A percentile compares a stretch with the other conserved stretches of the same genome.
Evolutionary conservation across 192 early-diverging fungal genomes (phyloP).

Genomic region (Allomyces arbusculus): DNA sequence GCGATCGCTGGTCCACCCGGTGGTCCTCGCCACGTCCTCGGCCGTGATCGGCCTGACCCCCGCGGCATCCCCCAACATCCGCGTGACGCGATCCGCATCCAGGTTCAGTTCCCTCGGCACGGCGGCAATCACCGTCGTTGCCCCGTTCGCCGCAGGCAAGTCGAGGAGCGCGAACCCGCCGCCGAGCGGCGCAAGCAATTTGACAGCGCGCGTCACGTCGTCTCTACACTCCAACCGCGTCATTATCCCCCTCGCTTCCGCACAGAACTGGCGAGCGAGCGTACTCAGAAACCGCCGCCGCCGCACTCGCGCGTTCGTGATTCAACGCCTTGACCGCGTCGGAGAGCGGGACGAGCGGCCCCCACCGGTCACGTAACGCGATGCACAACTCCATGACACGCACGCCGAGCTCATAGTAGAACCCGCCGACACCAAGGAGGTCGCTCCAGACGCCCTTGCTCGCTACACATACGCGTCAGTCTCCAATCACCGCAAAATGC

Average conservation of each 20-base stretch:
- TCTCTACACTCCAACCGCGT: slow-evolving; percentile 28
- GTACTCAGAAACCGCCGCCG: too few species aligned
- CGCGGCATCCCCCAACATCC: too few species aligned
- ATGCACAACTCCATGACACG: slow-evolving; percentile 83
- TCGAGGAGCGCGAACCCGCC: slow-evolving; percentile 68
- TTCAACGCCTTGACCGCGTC: too few species aligned
- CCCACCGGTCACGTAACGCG: slow-evolving; percentile 13
- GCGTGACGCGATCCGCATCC: slow-evolving; percentile 17
- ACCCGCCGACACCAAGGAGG: slow-evolving; percentile 82
- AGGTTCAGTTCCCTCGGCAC: slow-evolving; percentile 73
- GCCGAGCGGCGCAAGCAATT: slow-evolving; percentile 64
- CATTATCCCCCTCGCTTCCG: slow-evolving; percentile 5
- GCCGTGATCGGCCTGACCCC: too few species aligned
- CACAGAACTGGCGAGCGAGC: too few species aligned
- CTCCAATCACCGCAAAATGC: slow-evolving; percentile 1
- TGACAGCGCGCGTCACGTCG: slow-evolving; percentile 70
- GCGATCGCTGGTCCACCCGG: too few species aligned
- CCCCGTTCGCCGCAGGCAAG: slow-evolving; percentile 42
- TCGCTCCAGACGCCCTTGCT: slow-evolving; percentile 94
- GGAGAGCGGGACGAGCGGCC: too few species aligned
- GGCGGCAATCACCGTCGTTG: slow-evolving; percentile 48
- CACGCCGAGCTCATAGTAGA: slow-evolving; percentile 91
- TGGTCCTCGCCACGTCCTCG: too few species aligned
- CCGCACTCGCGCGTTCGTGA: too few species aligned
- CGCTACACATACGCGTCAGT: slow-evolving; percentile 18